Evolutionary conservation across 192 early-diverging fungal species (phyloP), one percentile per base, ranked within the genome.

Genomic region (Umbelopsis vinacea): DNA sequence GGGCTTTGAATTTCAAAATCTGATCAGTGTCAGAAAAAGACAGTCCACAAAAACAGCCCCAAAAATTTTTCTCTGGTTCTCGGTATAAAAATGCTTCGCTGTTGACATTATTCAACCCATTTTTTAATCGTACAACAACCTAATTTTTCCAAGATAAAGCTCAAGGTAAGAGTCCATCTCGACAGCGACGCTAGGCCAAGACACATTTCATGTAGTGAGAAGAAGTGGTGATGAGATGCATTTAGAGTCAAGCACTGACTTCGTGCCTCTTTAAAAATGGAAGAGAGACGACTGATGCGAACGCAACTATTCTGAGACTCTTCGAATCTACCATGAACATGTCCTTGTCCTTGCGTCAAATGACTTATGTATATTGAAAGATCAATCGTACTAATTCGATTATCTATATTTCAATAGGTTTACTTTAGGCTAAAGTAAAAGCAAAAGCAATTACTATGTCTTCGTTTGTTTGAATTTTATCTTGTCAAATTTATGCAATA

Each of bases 221-320:
- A 37, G 57, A 63, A 71, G 70, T 75, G 74, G 68, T n/a, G 74
- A 75, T 75, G 74, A 75, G 57, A 75, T 66, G 45, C 52, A 37
- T 70, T 48, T 75, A 75, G 74, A 75, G 74, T 75, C 74, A 75
- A 75, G 74, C 74, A 69, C 74, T 75, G 74, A 75, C 40, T 66
- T 52, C 57, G 57, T 63, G 57, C 57, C 57, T 63, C 57, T 63
- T 26, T 26, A 63, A 63, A 63, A 63, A 63, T 63, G 57, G 57
- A 26, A 63, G 57, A 63, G 57, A 63, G 57, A 63, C 57, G 53
- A 55, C 29, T 50, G 60, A 43, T 47, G 46, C 43, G 43, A 63
- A 43, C 66, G 46, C 60, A 72, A 66, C 33, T 60, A 63, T 66
- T 24, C 60, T 72, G 71, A 57, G 21, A 50, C 60, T 63, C 38